Evolutionary conservation across 306 rosid genomes (phyloP), one percentile per base, ranked within the genome.

Genomic region (Astragalus membranaceus): DNA sequence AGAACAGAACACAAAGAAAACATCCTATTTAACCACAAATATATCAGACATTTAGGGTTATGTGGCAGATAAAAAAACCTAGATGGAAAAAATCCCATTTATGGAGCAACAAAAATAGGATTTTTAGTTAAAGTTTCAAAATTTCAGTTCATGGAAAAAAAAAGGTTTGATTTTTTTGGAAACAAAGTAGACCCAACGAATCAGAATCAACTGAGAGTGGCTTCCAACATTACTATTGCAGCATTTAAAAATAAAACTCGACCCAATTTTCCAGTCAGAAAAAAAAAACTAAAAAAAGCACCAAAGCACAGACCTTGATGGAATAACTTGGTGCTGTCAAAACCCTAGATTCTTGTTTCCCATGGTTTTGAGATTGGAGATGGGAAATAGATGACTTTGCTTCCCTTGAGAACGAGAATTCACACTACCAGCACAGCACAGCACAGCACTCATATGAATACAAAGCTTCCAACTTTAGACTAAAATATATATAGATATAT

Each of bases 281-380:
- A 43, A 61, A 58, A 32, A 5, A 7, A 43, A 10, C 42, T 2
- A 43, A 41, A 20, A n/a, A 44, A 75, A 80, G 68, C 82, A 82
- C 82, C 86, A 82, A 84, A 76, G 78, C 62, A 78, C 79, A 67
- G 79, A 87, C 91, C 91, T 87, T 66, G 88, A 85, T 84, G 85
- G 83, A 79, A 55, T 78, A 74, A 79, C 56, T 78, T 75, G 81
- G 72, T 76, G 83, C 79, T 72, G 84, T 64, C 79, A 92, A 92
- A 87, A 84, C 95, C 96, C 97, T 91, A 95, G 93, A 89, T 87
- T 95, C 86, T 81, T 75, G 77, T 41, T 80, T 75, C 74, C 88
- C 86, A 82, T 79, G 75, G 67, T 59, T 85, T 73, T 64, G 87
- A 84, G 83, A 83, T 79, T 81, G 92, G 68, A 80, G 89, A 91